phyloP scores from a whole-genome alignment of 2,329 filamentous ascomycete genomes.

The Thermomyces lanuginosus region DNA sequence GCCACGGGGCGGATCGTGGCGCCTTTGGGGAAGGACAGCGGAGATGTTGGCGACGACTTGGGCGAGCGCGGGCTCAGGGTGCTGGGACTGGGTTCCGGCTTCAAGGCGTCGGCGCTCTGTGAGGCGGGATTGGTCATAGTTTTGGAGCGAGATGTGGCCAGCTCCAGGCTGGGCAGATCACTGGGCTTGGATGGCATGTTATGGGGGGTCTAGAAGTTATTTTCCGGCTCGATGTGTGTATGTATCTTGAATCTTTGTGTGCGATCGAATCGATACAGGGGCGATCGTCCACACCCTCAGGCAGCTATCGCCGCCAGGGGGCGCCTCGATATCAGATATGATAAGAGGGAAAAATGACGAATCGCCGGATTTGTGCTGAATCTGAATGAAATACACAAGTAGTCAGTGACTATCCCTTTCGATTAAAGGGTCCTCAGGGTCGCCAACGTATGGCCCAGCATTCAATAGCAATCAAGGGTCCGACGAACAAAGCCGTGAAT shows the following conservation, averaged over 20 bases:
- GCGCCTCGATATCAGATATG: no score
- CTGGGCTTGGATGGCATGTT: conserved; percentile 24
- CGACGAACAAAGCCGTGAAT: no score
- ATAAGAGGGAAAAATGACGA: no score
- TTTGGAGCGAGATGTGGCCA: conserved; percentile 16
- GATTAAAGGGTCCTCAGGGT: no score
- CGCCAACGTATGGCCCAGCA: no score
- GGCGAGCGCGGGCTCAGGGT: conserved; percentile 23
- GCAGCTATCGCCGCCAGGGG: no score
- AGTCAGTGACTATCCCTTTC: no score
- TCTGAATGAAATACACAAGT: no score
- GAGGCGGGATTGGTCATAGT: conserved; percentile 17
- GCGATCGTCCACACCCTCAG: no score
- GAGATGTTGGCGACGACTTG: conserved; percentile 22
- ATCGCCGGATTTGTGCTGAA: no score
- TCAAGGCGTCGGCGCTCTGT: conserved; percentile 19
- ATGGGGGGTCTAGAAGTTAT: background rate
- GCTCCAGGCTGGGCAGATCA: conserved; percentile 21
- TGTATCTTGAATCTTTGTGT: background rate
- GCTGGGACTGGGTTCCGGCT: conserved; percentile 17
- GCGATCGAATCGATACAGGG: conserved; percentile 2
- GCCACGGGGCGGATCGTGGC: conserved; percentile 27
- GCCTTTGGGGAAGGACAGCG: conserved; percentile 17
- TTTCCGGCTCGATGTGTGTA: conserved; percentile 6
- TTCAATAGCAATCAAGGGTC: no score